phyloP scores from a whole-genome alignment of 805 yeast genomes.

The Torulaspora microellipsoides region DNA sequence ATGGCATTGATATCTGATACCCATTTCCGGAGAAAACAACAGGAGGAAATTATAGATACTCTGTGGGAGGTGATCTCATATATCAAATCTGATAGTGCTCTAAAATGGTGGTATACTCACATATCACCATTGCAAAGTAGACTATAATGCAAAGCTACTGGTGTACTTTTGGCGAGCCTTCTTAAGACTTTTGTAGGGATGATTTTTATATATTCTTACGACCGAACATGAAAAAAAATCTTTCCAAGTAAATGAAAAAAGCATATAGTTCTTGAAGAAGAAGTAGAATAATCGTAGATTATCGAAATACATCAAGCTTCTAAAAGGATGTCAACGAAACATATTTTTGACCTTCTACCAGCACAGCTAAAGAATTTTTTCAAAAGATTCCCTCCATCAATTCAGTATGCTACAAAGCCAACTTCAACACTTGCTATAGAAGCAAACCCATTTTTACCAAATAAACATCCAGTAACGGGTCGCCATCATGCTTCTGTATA shows the following conservation, averaged over 20 bases:
- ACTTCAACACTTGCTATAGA: constrained; percentile 59
- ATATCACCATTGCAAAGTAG: constrained; percentile 7
- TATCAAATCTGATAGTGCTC: constrained; percentile 17
- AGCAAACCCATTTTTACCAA: constrained; percentile 85
- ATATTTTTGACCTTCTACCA: constrained; percentile 59
- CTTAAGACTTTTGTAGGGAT: too few relatives aligned
- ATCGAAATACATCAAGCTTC: too few relatives aligned
- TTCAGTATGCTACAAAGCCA: constrained; percentile 59
- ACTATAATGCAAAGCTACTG: neutral
- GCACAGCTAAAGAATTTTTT: constrained; percentile 66
- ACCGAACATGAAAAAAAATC: neutral
- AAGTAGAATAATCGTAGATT: too few relatives aligned
- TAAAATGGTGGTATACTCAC: constrained; percentile 31
- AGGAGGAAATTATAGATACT: constrained; percentile 10
- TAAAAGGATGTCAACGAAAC: constrained; percentile 19
- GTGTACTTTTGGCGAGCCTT: neutral
- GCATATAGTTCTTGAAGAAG: too few relatives aligned
- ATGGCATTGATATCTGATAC: constrained; percentile 14
- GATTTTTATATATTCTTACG: neutral
- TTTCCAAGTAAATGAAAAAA: neutral
- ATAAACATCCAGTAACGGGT: constrained; percentile 78
- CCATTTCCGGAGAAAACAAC: constrained; percentile 3
- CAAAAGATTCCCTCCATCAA: constrained; percentile 74
- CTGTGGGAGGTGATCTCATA: constrained; percentile 24
- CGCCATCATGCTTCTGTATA: constrained; percentile 70